Evolutionary conservation across 2,329 filamentous ascomycete species (phyloP).

Genomic region (Malbranchea cinnamomea): DNA sequence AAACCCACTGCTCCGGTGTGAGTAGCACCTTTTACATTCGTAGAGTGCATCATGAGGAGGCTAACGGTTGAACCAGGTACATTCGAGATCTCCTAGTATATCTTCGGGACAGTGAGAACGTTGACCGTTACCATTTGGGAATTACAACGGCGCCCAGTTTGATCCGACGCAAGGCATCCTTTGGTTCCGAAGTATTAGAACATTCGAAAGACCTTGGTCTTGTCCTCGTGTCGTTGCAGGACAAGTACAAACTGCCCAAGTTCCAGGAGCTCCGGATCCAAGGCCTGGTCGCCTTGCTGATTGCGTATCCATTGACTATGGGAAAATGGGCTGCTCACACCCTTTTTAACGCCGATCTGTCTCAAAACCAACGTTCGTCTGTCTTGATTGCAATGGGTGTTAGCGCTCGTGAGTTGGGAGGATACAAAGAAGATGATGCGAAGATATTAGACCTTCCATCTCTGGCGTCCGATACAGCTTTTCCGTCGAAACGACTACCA

Average conservation of each 20-base stretch:
- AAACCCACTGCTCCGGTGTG: slow-evolving; percentile 69
- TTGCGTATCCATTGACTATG: slow-evolving; percentile 62
- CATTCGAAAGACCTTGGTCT: slow-evolving; percentile 70
- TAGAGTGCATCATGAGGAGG: slow-evolving; percentile 1
- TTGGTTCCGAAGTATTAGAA: slow-evolving; percentile 74
- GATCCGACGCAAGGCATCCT: slow-evolving; percentile 76
- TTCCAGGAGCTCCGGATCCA: slow-evolving; percentile 66
- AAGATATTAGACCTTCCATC: slow-evolving; percentile 19
- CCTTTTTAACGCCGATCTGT: slow-evolving; percentile 88
- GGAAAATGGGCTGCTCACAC: slow-evolving; percentile 70
- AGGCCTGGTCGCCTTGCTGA: slow-evolving; percentile 65
- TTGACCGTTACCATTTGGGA: slow-evolving; percentile 69
- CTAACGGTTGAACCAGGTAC: slow-evolving; percentile 37
- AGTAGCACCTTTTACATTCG: slow-evolving; percentile 14
- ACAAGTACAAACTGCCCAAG: slow-evolving; percentile 66
- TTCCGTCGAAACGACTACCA: slow-evolving; percentile 71
- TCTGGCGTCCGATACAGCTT: slow-evolving; percentile 34
- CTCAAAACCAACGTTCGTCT: slow-evolving; percentile 65
- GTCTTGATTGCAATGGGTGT: slow-evolving; percentile 72
- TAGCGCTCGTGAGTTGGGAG: slow-evolving; percentile 69
- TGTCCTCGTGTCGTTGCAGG: slow-evolving; percentile 63
- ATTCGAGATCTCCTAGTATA: slow-evolving; percentile 70
- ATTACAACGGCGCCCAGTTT: slow-evolving; percentile 61
- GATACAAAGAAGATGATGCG: slow-evolving; percentile 46
- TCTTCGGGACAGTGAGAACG: slow-evolving; percentile 66